A percentile compares a stretch with the other conserved stretches of the same genome.
Evolutionary conservation across 352 stramenopile genomes (phyloP).

Genomic region (Phytophthora cryptogea): DNA sequence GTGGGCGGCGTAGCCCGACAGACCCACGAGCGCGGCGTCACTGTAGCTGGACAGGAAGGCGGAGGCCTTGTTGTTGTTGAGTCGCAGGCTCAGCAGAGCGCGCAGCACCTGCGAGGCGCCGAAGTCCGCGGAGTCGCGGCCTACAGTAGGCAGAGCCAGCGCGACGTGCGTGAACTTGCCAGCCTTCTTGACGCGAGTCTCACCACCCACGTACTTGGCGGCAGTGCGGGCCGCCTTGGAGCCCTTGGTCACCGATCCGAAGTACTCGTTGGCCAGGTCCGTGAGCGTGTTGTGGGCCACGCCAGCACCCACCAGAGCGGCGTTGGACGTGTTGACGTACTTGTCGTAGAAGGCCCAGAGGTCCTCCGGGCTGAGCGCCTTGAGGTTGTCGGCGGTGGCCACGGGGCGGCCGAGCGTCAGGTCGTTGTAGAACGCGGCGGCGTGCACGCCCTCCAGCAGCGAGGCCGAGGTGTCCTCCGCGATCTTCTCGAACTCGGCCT

Average conservation of each 20-base stretch:
- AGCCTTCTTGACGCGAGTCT: conserved; percentile 74
- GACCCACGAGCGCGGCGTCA: conserved; percentile 64
- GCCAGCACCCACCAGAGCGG: conserved; percentile 66
- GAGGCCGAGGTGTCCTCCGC: conserved; percentile 43
- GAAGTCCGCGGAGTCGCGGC: conserved; percentile 46
- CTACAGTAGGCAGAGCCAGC: conserved; percentile 66
- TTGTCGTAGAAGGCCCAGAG: conserved; percentile 65
- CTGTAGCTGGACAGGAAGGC: conserved; percentile 69
- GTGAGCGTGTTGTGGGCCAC: conserved; percentile 66
- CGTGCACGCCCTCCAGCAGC: conserved; percentile 66
- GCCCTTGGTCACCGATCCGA: conserved; percentile 45
- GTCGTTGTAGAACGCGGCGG: conserved; percentile 85
- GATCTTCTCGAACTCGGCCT: conserved; percentile 56
- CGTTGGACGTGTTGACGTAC: conserved; percentile 69
- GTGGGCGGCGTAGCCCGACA: conserved; percentile 58
- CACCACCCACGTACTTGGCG: conserved; percentile 78
- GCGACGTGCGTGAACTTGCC: conserved; percentile 75
- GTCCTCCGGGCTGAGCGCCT: conserved; percentile 45
- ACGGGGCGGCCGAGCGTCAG: conserved; percentile 63
- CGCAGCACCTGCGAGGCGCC: conserved; percentile 70
- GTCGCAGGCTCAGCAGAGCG: conserved; percentile 58
- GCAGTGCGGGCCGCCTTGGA: conserved; percentile 25
- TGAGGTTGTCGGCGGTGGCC: conserved; percentile 59
- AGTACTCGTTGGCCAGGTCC: conserved; percentile 71
- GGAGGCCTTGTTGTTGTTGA: conserved; percentile 67